phyloP scores from a whole-genome alignment of 345 rosid genomes.

The Gossypium rotundifolium region DNA sequence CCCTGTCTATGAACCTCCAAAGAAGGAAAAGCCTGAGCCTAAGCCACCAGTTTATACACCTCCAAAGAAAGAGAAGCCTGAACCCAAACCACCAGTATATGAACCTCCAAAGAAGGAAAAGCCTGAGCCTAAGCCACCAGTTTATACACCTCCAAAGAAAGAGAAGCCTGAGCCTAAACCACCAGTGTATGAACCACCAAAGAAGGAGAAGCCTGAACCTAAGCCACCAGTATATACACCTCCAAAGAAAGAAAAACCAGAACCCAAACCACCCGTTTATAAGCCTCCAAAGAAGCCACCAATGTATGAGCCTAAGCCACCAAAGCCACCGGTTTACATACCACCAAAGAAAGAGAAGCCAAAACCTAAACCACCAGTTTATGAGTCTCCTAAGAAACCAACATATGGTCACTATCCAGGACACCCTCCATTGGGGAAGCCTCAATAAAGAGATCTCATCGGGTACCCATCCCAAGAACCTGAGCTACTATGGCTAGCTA shows the following conservation, averaged over 20 bases:
- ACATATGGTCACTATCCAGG: slow-evolving; percentile 12
- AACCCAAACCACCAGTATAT: neutral
- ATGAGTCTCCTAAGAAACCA: slow-evolving; percentile 7
- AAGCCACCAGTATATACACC: slow-evolving; percentile 6
- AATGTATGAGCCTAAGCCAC: neutral
- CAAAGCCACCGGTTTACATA: neutral
- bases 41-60: slow-evolving; percentile 6
- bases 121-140: neutral
- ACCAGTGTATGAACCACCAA: slow-evolving; percentile 12
- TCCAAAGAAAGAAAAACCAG: neutral
- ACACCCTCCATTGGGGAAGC: slow-evolving; percentile 12
- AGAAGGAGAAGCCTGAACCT: neutral
- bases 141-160: slow-evolving; percentile 1
- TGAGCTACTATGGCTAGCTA: neutral
- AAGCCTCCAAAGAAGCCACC: neutral
- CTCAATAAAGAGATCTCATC: neutral
- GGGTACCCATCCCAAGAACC: neutral
- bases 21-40: neutral
- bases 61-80: neutral
- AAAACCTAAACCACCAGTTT: neutral
- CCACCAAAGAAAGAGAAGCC: neutral
- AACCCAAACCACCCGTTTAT: slow-evolving; percentile 5
- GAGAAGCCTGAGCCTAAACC: slow-evolving; percentile 6
- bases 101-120: slow-evolving; percentile 3
- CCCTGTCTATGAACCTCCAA: neutral